These are phyloP conservation scores for Lyophyllum decastes DNA, from an alignment of 768 basidiomycete genomes.

Conservation along the genomic window DNA sequence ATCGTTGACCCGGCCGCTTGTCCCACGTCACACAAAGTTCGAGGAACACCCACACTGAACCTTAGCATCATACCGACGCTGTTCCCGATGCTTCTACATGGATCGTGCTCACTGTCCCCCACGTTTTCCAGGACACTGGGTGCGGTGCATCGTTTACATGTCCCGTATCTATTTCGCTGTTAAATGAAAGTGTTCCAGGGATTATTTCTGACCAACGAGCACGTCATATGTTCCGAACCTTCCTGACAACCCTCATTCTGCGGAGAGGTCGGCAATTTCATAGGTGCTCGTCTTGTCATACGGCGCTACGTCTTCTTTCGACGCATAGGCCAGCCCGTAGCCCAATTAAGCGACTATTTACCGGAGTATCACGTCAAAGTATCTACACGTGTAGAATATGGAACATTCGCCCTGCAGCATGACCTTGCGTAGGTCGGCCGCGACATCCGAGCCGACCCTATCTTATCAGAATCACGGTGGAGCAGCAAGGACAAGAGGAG, in stretches of 20 bases:
- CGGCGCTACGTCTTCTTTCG: slow-evolving; percentile 4
- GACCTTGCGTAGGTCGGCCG: slow-evolving; percentile 14
- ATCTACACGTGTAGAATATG: slow-evolving; percentile 15
- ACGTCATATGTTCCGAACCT: slow-evolving; percentile 12
- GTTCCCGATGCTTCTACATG: slow-evolving; percentile 10
- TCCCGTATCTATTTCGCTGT: neutral
- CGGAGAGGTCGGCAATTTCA: slow-evolving; percentile 17
- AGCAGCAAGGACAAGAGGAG: slow-evolving; percentile 1
- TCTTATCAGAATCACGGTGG: slow-evolving; percentile 4
- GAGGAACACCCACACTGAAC: slow-evolving; percentile 3
- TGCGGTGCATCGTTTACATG: neutral
- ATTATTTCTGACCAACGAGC: neutral
- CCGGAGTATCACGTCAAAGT: slow-evolving; percentile 22
- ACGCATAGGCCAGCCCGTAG: slow-evolving; percentile 1
- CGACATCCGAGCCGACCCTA: slow-evolving; percentile 20
- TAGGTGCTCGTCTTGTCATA: slow-evolving; percentile 4
- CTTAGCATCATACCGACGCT: slow-evolving; percentile 11
- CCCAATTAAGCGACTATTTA: slow-evolving; percentile 18
- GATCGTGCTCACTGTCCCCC: slow-evolving; percentile 11
- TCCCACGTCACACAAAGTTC: slow-evolving; percentile 12
- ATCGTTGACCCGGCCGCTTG: slow-evolving; percentile 34
- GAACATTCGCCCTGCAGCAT: neutral
- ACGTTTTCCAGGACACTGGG: neutral
- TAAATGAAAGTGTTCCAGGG: neutral
- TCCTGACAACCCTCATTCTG: slow-evolving; percentile 9